A percentile compares a stretch with the other conserved stretches of the same genome.
Conservation (phyloP, 371 early-diverging fungal genomes). For the Apophysomyces trapeziformis region DNA sequence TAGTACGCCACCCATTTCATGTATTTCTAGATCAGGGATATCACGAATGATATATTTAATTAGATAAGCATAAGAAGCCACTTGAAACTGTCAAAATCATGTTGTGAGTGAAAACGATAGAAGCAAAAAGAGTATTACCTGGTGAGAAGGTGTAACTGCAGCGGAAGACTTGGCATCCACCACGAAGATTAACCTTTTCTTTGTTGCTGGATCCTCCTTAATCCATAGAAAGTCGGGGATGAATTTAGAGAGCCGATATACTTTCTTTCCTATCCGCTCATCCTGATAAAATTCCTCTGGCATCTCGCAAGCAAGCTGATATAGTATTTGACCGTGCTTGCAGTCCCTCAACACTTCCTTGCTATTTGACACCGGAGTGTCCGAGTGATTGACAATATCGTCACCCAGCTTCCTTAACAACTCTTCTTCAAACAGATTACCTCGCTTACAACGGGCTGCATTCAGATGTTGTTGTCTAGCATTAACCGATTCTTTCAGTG, state of each 20-base stretch:
- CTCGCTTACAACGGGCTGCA: conserved; percentile 27
- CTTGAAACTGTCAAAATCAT: conserved; percentile 46
- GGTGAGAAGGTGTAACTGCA: conserved; percentile 46
- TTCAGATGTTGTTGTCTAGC: background rate
- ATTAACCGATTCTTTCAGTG: background rate
- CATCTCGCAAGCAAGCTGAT: conserved; percentile 45
- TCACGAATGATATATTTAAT: conserved; percentile 43
- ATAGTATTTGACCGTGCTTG: conserved; percentile 40
- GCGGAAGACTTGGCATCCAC: conserved; percentile 60
- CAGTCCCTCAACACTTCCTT: conserved; percentile 19
- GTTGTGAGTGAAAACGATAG: too few relatives aligned
- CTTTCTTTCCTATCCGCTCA: conserved; percentile 25
- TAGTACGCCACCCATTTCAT: conserved; percentile 52
- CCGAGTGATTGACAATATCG: conserved; percentile 38
- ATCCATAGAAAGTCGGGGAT: conserved; percentile 60
- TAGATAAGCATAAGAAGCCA: conserved; percentile 53
- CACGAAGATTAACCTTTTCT: conserved; percentile 40
- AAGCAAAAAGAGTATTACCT: conserved; percentile 25
- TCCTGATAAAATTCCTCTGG: conserved; percentile 44
- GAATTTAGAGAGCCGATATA: conserved; percentile 40
- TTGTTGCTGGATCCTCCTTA: conserved; percentile 30
- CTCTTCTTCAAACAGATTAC: conserved; percentile 32
- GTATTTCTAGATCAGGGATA: conserved; percentile 46
- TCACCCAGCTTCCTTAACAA: conserved; percentile 28
- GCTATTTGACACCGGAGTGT: conserved; percentile 30